A percentile compares a stretch with the other conserved stretches of the same genome.
These are phyloP conservation scores for Lactifluus piperatus DNA, from an alignment of 768 basidiomycete genomes.

Conservation along the genomic window DNA sequence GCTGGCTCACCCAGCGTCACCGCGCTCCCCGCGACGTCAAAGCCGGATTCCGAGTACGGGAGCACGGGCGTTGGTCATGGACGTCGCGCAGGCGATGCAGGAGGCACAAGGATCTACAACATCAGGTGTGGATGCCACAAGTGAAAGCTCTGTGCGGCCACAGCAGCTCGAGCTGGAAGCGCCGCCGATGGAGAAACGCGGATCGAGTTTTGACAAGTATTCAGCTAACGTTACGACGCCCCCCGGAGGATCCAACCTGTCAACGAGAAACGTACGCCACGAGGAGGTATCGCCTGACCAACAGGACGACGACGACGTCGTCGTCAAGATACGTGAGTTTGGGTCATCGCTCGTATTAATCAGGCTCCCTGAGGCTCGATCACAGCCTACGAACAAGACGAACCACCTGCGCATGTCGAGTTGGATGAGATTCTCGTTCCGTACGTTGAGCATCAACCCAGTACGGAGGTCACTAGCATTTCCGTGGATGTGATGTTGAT, in stretches of 20 bases:
- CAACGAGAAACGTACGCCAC: slow-evolving; percentile 21
- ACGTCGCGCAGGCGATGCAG: slow-evolving; percentile 57
- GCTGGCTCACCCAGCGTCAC: not conserved
- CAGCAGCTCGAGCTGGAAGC: slow-evolving; percentile 11
- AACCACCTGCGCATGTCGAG: slow-evolving; percentile 40
- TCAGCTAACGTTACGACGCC: slow-evolving; percentile 51
- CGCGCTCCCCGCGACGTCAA: slow-evolving; percentile 35
- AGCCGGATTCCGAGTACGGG: slow-evolving; percentile 60
- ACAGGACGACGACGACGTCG: not conserved
- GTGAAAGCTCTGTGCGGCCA: not conserved
- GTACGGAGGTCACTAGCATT: slow-evolving; percentile 41
- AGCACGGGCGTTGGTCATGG: slow-evolving; percentile 67
- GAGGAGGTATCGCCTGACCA: not conserved
- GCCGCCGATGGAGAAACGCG: slow-evolving; percentile 45
- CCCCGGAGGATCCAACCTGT: slow-evolving; percentile 58
- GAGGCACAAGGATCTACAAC: slow-evolving; percentile 24
- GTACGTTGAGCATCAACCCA: slow-evolving; percentile 22
- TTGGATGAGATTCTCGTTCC: slow-evolving; percentile 37
- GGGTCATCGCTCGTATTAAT: not conserved
- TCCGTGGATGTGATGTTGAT: slow-evolving; percentile 69
- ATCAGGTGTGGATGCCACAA: not conserved
- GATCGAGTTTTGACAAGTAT: slow-evolving; percentile 61
- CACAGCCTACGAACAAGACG: slow-evolving; percentile 29
- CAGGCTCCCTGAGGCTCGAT: not conserved
- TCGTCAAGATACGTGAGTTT: slow-evolving; percentile 30